phyloP scores from a whole-genome alignment of 1,284 basidiomycete species.

The Trametes polyzona region DNA sequence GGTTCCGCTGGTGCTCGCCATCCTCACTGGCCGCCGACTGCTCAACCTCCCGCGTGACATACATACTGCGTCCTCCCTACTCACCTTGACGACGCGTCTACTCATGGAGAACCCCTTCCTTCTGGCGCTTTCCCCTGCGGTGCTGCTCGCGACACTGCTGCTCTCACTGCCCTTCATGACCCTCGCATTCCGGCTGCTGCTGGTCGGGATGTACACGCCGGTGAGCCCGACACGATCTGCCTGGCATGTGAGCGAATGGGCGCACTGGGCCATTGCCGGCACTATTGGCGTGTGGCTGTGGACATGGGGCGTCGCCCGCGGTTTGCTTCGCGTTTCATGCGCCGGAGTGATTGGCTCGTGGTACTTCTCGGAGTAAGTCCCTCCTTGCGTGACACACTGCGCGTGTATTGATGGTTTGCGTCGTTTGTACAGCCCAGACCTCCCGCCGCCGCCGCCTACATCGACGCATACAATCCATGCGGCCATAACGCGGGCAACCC shows the following conservation, averaged over 20 bases:
- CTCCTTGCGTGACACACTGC: not conserved
- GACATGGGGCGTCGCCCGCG: conserved; percentile 89
- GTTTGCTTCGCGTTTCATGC: conserved; percentile 77
- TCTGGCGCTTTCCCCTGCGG: conserved; percentile 77
- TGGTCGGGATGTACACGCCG: conserved; percentile 64
- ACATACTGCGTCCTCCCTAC: conserved; percentile 74
- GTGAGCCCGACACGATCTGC: conserved; percentile 47
- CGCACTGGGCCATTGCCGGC: conserved; percentile 79
- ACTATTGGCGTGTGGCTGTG: conserved; percentile 82
- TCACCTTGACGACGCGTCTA: conserved; percentile 80
- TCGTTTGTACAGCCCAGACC: conserved; percentile 46
- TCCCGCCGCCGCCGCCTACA: conserved; percentile 52
- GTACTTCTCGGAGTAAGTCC: conserved; percentile 84
- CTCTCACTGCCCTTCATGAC: conserved; percentile 86
- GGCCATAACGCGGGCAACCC: conserved; percentile 77
- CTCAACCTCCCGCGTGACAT: conserved; percentile 67
- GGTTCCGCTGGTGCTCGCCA: conserved; percentile 71
- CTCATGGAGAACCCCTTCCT: conserved; percentile 83
- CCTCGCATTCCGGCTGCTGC: conserved; percentile 79
- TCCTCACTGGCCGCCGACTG: conserved; percentile 75
- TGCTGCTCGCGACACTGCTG: conserved; percentile 75
- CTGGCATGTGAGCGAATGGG: conserved; percentile 82
- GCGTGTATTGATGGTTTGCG: not conserved
- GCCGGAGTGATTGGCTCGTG: conserved; percentile 89
- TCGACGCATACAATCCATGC: conserved; percentile 78